phyloP scores from a whole-genome alignment of 164 flowering plant genomes.

The Platanus orientalis region DNA sequence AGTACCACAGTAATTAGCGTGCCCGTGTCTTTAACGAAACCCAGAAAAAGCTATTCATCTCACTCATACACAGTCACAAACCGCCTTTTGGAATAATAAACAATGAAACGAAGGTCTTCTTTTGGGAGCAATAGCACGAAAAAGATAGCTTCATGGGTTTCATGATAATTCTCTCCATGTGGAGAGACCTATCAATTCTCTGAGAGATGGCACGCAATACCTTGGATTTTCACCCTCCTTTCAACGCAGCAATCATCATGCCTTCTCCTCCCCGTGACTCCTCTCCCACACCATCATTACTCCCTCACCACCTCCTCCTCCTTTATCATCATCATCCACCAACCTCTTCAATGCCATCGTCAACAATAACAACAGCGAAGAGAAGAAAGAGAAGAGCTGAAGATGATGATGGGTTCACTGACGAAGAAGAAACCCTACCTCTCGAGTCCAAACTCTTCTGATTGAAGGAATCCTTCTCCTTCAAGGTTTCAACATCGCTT shows the following conservation, averaged over 20 bases:
- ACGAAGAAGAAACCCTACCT: slow-evolving; percentile 3
- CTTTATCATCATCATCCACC: slow-evolving; percentile 18
- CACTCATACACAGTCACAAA: slow-evolving; percentile 24
- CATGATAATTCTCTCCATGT: slow-evolving; percentile 16
- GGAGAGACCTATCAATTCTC: not conserved
- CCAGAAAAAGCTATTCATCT: slow-evolving; percentile 32
- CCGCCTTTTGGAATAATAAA: slow-evolving; percentile 26
- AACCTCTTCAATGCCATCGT: slow-evolving; percentile 9
- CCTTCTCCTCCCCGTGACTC: slow-evolving; percentile 26
- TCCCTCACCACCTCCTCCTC: slow-evolving; percentile 20
- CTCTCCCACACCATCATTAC: slow-evolving; percentile 33
- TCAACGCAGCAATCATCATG: slow-evolving; percentile 43
- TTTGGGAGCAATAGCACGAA: slow-evolving; percentile 10
- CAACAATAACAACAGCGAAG: slow-evolving; percentile 8
- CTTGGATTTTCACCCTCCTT: slow-evolving; percentile 26
- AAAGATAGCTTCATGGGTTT: slow-evolving; percentile 19
- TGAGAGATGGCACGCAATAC: slow-evolving; percentile 20
- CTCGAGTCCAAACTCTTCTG: not conserved
- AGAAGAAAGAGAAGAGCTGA: slow-evolving; percentile 11
- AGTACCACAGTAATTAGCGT: not conserved
- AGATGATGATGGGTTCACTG: slow-evolving; percentile 12
- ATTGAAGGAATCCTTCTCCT: slow-evolving; percentile 10
- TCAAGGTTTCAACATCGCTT: not conserved
- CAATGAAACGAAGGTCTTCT: not conserved
- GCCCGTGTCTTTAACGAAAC: slow-evolving; percentile 35